Evolutionary conservation across 805 yeast genomes (phyloP).

Genomic region (Nakazawaea ernobii): DNA sequence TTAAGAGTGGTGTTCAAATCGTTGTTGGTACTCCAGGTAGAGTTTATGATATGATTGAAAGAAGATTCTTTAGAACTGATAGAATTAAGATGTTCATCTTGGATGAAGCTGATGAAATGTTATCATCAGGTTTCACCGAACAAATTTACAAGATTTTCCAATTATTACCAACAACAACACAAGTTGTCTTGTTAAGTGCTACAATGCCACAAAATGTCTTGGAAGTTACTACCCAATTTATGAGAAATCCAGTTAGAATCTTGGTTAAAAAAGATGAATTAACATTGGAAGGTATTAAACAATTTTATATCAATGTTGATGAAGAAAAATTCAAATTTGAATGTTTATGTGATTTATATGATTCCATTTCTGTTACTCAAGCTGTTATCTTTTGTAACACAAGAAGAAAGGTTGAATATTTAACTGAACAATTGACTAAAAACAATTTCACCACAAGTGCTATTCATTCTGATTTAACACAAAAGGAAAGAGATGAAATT

Average conservation of each 20-base stretch:
- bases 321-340: slow-evolving; percentile 93
- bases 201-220: slow-evolving; percentile 89
- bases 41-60: slow-evolving; percentile 83
- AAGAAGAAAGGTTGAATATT: slow-evolving; percentile 89
- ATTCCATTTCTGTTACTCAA: slow-evolving; percentile 91
- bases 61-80: slow-evolving; percentile 70
- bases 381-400: slow-evolving; percentile 98
- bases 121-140: slow-evolving; percentile 90
- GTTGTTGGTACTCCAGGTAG: slow-evolving; percentile 98
- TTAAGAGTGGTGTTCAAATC: slow-evolving; percentile 77
- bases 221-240: slow-evolving; percentile 87
- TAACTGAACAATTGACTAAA: slow-evolving; percentile 70
- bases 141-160: slow-evolving; percentile 91
- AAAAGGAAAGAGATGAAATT: slow-evolving; percentile 87
- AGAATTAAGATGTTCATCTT: slow-evolving; percentile 80
- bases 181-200: slow-evolving; percentile 92
- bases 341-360: slow-evolving; percentile 90
- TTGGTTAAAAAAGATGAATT: slow-evolving; percentile 94
- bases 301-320: slow-evolving; percentile 85
- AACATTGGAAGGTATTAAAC: slow-evolving; percentile 91
- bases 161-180: slow-evolving; percentile 75
- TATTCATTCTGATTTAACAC: slow-evolving; percentile 97
- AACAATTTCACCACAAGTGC: slow-evolving; percentile 89
- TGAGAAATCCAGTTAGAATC: slow-evolving; percentile 89
- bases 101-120: slow-evolving; percentile 96